Conservation (phyloP, 148 eudicot species). For the Vaccinium corymbosum region DNA sequence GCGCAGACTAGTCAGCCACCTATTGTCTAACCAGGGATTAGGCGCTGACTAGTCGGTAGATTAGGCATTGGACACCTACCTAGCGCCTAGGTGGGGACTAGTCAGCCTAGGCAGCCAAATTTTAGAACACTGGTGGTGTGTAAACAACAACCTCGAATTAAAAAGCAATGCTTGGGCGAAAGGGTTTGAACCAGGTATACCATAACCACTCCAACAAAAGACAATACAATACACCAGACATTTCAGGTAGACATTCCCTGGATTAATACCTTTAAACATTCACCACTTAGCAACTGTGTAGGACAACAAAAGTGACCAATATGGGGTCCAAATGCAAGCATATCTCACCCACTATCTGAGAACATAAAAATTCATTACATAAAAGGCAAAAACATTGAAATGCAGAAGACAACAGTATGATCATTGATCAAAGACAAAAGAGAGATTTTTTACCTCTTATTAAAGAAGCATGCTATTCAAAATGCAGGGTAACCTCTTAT, state of each 20-base stretch:
- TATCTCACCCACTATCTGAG: neutral
- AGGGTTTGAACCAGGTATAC: neutral
- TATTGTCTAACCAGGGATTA: too few species aligned
- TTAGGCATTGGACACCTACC: too few species aligned
- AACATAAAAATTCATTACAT: neutral
- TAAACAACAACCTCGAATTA: neutral
- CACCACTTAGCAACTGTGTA: conserved; percentile 11
- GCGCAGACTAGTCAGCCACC: too few species aligned
- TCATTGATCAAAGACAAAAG: neutral
- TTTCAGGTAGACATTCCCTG: conserved; percentile 12
- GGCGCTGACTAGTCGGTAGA: too few species aligned
- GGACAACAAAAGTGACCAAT: conserved; percentile 1
- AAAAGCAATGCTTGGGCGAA: neutral
- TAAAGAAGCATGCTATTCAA: conserved; percentile 24
- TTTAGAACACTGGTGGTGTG: too few species aligned
- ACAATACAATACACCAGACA: neutral
- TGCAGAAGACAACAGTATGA: neutral
- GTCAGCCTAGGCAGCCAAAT: too few species aligned
- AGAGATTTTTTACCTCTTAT: conserved; percentile 21
- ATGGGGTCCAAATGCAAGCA: conserved; percentile 15
- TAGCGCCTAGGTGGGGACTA: too few species aligned
- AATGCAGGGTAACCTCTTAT: conserved; percentile 32
- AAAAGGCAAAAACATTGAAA: neutral
- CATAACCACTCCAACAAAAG: neutral
- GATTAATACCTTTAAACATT: neutral